phyloP scores from a whole-genome alignment of 1,139 yeast genomes.

The Kodamaea sp. region DNA sequence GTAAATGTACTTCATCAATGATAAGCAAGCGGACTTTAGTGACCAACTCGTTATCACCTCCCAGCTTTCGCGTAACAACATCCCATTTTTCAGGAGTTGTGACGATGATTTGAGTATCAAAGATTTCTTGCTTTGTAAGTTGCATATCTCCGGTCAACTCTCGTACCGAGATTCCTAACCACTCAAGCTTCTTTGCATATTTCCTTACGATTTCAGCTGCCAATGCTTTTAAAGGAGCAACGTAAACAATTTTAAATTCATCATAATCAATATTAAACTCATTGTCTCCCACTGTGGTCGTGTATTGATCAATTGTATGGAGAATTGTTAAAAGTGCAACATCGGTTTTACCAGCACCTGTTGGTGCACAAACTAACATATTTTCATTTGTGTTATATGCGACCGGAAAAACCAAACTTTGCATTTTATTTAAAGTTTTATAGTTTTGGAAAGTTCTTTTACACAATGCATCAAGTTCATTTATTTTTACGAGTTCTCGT shows the following conservation, averaged over 20 bases:
- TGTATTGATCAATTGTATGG: constrained; percentile 71
- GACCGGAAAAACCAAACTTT: constrained; percentile 84
- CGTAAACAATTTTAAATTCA: constrained; percentile 87
- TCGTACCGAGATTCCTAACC: constrained; percentile 83
- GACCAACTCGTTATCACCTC: constrained; percentile 82
- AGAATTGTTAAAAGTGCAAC: constrained; percentile 85
- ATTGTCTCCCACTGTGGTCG: constrained; percentile 18
- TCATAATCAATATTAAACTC: constrained; percentile 61
- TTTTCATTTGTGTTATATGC: constrained; percentile 93
- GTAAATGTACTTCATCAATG: constrained; percentile 93
- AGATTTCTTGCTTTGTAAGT: constrained; percentile 75
- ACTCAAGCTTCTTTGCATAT: constrained; percentile 68
- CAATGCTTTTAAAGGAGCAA: constrained; percentile 92
- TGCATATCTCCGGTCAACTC: constrained; percentile 99
- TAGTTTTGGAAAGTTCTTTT: constrained; percentile 82
- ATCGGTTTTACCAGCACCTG: constrained; percentile 99
- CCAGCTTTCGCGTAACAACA: constrained; percentile 88
- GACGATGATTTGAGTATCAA: constrained; percentile 84
- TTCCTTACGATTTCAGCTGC: constrained; percentile 98
- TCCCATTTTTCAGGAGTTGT: constrained; percentile 99
- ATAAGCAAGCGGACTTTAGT: constrained; percentile 80
- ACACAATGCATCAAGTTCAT: constrained; percentile 71
- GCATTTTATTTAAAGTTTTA: constrained; percentile 78
- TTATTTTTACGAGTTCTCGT: constrained; percentile 52
- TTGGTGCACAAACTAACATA: constrained; percentile 97